Evolutionary conservation across 352 stramenopile species (phyloP).

Genomic region (Pythium scleroteichum): DNA sequence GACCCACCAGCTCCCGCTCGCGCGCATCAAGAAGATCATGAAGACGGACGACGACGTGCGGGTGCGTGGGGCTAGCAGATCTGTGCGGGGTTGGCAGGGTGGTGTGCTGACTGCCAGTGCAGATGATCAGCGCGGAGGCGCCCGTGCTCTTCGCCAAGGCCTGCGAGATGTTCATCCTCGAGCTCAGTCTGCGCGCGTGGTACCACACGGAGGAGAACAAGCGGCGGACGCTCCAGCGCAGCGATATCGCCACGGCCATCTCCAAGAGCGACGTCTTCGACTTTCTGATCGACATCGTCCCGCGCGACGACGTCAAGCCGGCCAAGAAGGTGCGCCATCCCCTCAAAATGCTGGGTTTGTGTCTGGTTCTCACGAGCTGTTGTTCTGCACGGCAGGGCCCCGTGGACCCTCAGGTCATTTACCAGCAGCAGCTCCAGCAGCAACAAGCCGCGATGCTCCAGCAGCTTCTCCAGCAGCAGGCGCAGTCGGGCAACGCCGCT

Average conservation of each 20-base stretch:
- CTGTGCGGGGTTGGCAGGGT: too few species aligned
- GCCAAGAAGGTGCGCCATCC: conserved; percentile 81
- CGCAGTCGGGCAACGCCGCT: conserved; percentile 51
- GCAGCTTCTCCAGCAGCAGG: conserved; percentile 83
- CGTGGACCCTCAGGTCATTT: conserved; percentile 72
- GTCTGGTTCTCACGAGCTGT: background rate
- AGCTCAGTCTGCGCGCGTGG: conserved; percentile 88
- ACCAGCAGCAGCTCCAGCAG: conserved; percentile 88
- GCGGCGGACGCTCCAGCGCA: conserved; percentile 90
- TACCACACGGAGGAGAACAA: conserved; percentile 93
- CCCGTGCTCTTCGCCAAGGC: conserved; percentile 93
- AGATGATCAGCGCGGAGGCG: conserved; percentile 94
- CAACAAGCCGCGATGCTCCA: conserved; percentile 88
- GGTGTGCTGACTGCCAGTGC: too few species aligned
- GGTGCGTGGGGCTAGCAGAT: conserved; percentile 26
- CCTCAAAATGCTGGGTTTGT: too few species aligned
- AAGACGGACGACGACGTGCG: conserved; percentile 94
- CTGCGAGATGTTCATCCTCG: conserved; percentile 94
- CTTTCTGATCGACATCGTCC: conserved; percentile 92
- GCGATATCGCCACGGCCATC: conserved; percentile 90
- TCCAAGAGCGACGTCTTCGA: conserved; percentile 92
- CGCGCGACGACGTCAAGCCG: conserved; percentile 85
- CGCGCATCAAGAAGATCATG: conserved; percentile 96
- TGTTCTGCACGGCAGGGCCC: conserved; percentile 53
- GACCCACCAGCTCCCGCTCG: conserved; percentile 89